A percentile compares a stretch with the other conserved stretches of the same genome.
phyloP scores from a whole-genome alignment of 768 basidiomycete genomes.

The Naganishia kalamii region DNA sequence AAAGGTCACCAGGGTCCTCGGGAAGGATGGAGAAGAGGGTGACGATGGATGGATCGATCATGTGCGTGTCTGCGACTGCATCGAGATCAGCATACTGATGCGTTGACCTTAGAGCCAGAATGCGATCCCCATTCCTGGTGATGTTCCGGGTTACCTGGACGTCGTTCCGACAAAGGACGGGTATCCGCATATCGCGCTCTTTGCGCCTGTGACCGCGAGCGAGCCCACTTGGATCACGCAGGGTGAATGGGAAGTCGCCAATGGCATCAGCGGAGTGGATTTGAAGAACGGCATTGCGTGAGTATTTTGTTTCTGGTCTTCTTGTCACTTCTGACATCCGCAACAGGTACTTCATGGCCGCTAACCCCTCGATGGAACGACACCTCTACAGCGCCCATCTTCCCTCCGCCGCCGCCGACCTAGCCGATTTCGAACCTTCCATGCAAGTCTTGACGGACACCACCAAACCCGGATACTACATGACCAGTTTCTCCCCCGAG shows the following conservation, averaged over 20 bases:
- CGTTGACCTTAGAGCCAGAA: slow-evolving; percentile 37
- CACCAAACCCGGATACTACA: slow-evolving; percentile 55
- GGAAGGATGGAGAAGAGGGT: slow-evolving; percentile 73
- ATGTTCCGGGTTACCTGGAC: slow-evolving; percentile 73
- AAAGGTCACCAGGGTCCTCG: slow-evolving; percentile 66
- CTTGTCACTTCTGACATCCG: not conserved
- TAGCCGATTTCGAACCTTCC: slow-evolving; percentile 20
- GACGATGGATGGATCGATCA: slow-evolving; percentile 93
- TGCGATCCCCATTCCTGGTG: slow-evolving; percentile 38
- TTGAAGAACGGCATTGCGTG: slow-evolving; percentile 63
- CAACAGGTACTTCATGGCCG: slow-evolving; percentile 76
- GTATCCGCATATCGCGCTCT: slow-evolving; percentile 87
- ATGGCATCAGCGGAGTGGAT: slow-evolving; percentile 67
- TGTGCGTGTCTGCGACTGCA: slow-evolving; percentile 50
- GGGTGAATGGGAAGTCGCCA: slow-evolving; percentile 84
- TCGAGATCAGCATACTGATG: too few relatives aligned
- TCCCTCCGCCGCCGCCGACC: slow-evolving; percentile 50
- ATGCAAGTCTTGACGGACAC: slow-evolving; percentile 43
- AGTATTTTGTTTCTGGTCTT: slow-evolving; percentile 35
- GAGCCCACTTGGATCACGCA: slow-evolving; percentile 75
- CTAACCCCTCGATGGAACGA: slow-evolving; percentile 72
- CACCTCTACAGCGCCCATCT: slow-evolving; percentile 74
- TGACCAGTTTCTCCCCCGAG: slow-evolving; percentile 70
- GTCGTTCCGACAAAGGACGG: slow-evolving; percentile 75
- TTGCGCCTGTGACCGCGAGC: slow-evolving; percentile 64